A percentile compares a stretch with the other conserved stretches of the same genome.
Conservation (phyloP, 441 rosid genomes). For the Populus trichocarpa region DNA sequence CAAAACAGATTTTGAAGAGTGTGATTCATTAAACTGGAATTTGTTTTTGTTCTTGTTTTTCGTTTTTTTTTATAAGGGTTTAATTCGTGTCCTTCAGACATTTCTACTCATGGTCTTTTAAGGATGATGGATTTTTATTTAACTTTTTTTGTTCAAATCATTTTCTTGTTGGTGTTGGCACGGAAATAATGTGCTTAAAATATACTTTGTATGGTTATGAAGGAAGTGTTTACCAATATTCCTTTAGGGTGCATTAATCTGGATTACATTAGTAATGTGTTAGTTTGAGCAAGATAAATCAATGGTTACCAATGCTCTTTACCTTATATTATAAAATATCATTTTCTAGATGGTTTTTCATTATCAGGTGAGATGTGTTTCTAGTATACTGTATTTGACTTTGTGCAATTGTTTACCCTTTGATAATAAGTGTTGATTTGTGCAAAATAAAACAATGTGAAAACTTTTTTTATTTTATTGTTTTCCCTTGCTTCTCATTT, state of each 20-base stretch:
- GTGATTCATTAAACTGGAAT: background rate
- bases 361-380: background rate
- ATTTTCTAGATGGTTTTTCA: background rate
- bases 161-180: background rate
- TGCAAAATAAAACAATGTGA: background rate
- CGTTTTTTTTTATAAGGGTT: background rate
- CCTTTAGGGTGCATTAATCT: background rate
- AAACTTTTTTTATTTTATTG: background rate
- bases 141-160: background rate
- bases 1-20: background rate
- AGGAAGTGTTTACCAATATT: background rate
- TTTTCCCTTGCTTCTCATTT: background rate
- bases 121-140: background rate
- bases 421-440: background rate
- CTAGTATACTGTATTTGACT: background rate
- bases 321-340: background rate
- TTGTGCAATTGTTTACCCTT: background rate
- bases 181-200: background rate
- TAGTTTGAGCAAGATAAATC: background rate
- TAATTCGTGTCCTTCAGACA: background rate
- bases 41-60: too few species aligned
- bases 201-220: background rate
- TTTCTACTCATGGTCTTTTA: background rate
- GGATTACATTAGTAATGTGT: background rate
- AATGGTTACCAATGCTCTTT: background rate